These are phyloP conservation scores for Hypholoma fasciculare DNA, from an alignment of 768 basidiomycete genomes.

Conservation along the genomic window DNA sequence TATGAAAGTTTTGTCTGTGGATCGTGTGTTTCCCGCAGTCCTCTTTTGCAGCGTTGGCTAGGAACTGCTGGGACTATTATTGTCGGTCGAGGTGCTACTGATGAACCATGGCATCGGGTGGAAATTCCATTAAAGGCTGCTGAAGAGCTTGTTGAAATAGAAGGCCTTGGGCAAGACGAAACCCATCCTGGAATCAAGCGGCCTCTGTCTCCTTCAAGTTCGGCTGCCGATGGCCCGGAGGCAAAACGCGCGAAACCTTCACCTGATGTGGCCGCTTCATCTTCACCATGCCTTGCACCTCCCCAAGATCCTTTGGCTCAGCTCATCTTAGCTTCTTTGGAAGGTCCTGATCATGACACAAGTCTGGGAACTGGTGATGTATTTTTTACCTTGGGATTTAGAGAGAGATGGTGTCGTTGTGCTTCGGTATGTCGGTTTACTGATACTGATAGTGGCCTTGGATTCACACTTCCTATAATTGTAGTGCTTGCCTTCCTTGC, in stretches of 20 bases:
- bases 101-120: conserved; percentile 54
- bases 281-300: conserved; percentile 56
- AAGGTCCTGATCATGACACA: conserved; percentile 20
- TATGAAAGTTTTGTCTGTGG: conserved; percentile 80
- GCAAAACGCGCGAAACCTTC: conserved; percentile 36
- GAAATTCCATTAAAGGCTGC: conserved; percentile 25
- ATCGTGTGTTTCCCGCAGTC: conserved; percentile 58
- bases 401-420: conserved; percentile 81
- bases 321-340: conserved; percentile 36
- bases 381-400: conserved; percentile 73
- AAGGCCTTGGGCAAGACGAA: conserved; percentile 6
- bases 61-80: conserved; percentile 70
- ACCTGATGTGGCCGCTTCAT: conserved; percentile 16
- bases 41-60: conserved; percentile 58
- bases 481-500: conserved; percentile 62
- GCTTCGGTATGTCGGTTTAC: conserved; percentile 37
- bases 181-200: conserved; percentile 46
- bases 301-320: conserved; percentile 44
- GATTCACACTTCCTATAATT: background rate
- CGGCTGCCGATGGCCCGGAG: conserved; percentile 32
- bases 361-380: conserved; percentile 66
- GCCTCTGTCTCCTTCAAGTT: conserved; percentile 36
- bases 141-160: conserved; percentile 28
- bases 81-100: conserved; percentile 53
- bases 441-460: conserved; percentile 1